A percentile compares a stretch with the other conserved stretches of the same genome.
Conservation (phyloP, 2,329 filamentous ascomycete genomes). For the Colletotrichum sansevieriae region DNA sequence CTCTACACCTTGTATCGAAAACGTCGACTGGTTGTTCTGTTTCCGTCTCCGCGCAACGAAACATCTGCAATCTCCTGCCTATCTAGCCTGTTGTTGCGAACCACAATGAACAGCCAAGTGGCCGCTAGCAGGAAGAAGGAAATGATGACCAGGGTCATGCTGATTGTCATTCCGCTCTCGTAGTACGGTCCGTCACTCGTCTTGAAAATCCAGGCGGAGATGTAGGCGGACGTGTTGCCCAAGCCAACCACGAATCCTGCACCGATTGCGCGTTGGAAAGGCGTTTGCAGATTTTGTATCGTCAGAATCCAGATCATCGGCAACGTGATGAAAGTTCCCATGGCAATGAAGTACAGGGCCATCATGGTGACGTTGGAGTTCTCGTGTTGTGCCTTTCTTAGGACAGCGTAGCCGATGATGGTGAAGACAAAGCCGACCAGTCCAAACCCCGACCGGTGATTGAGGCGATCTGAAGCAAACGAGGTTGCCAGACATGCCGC, state of each 20-base stretch:
- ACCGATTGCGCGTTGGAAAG: slow-evolving; percentile 45
- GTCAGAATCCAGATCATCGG: slow-evolving; percentile 43
- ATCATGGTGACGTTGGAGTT: slow-evolving; percentile 38
- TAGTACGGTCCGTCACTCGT: slow-evolving; percentile 41
- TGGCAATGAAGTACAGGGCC: slow-evolving; percentile 41
- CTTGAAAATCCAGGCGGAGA: slow-evolving; percentile 44
- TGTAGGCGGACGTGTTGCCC: slow-evolving; percentile 49
- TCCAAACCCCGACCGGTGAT: slow-evolving; percentile 42
- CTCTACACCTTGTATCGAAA: slow-evolving; percentile 2
- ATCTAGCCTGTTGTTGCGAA: slow-evolving; percentile 32
- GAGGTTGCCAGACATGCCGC: slow-evolving; percentile 37
- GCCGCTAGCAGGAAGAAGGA: slow-evolving; percentile 19
- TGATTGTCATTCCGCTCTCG: slow-evolving; percentile 37
- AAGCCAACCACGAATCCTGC: slow-evolving; percentile 55
- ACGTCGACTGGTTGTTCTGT: not conserved
- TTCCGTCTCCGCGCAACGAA: not conserved
- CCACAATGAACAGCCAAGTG: slow-evolving; percentile 34
- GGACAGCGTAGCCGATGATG: slow-evolving; percentile 38
- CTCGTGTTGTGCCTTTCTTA: slow-evolving; percentile 1
- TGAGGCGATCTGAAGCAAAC: slow-evolving; percentile 36
- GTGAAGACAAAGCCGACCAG: slow-evolving; percentile 38
- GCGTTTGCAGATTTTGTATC: slow-evolving; percentile 40
- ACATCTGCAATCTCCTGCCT: not conserved
- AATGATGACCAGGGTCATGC: slow-evolving; percentile 34
- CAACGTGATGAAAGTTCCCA: slow-evolving; percentile 40